Evolutionary conservation across 352 stramenopile species (phyloP).

Genomic region (Phytophthora sansomeana): DNA sequence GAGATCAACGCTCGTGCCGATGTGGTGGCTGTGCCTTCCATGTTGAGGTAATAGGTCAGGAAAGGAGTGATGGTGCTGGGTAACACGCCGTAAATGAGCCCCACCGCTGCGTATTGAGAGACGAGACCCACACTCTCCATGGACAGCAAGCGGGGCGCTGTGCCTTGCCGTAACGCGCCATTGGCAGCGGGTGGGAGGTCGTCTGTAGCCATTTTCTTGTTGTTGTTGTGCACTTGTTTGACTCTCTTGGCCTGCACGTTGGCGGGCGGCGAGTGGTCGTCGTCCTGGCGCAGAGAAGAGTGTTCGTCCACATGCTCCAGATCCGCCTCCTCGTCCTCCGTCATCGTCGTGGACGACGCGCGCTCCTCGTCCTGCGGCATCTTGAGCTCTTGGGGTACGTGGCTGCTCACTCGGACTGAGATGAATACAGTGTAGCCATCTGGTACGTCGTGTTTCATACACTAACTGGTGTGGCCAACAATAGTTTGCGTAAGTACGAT

Average conservation of each 20-base stretch:
- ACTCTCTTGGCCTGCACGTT: constrained; percentile 22
- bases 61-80: constrained; percentile 61
- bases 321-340: constrained; percentile 37
- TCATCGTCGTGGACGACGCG: constrained; percentile 19
- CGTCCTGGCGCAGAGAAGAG: constrained; percentile 29
- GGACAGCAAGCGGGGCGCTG: constrained; percentile 39
- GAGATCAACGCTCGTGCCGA: constrained; percentile 50
- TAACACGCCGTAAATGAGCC: constrained; percentile 48
- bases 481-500: too few relatives aligned
- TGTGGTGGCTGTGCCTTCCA: constrained; percentile 50
- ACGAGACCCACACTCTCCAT: constrained; percentile 49
- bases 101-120: constrained; percentile 57
- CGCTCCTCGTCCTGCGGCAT: constrained; percentile 27
- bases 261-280: constrained; percentile 31
- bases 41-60: constrained; percentile 60
- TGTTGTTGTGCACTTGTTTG: constrained; percentile 11
- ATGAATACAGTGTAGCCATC: not conserved
- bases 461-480: too few relatives aligned
- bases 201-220: constrained; percentile 7
- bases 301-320: constrained; percentile 41
- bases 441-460: not conserved
- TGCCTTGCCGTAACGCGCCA: constrained; percentile 46
- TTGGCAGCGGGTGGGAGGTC: not conserved
- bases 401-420: too few relatives aligned
- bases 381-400: not conserved